phyloP scores from a whole-genome alignment of 306 rosid genomes.

The Betula pendula region DNA sequence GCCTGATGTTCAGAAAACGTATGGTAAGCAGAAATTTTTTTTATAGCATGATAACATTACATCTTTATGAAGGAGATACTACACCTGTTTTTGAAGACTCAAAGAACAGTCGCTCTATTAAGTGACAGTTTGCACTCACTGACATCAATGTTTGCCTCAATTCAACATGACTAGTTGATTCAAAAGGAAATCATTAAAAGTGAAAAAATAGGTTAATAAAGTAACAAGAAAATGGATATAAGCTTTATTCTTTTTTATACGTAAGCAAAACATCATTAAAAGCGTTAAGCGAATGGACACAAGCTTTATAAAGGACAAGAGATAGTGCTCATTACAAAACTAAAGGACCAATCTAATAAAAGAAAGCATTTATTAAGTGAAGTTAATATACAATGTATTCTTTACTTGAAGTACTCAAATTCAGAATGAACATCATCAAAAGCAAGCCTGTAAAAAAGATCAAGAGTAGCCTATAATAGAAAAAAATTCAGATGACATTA shows the following conservation, averaged over 20 bases:
- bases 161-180: slow-evolving; percentile 74
- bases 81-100: slow-evolving; percentile 93
- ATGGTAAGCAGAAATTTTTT: slow-evolving; percentile 32
- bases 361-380: background rate
- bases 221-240: background rate
- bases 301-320: background rate
- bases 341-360: background rate
- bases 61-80: slow-evolving; percentile 20
- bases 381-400: background rate
- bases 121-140: slow-evolving; percentile 77
- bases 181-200: slow-evolving; percentile 13
- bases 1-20: slow-evolving; percentile 55
- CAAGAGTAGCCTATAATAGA: background rate
- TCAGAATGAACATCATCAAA: background rate
- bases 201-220: background rate
- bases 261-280: too few relatives aligned
- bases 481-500: slow-evolving; percentile 1
- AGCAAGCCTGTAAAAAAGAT: background rate
- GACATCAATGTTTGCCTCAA: slow-evolving; percentile 88
- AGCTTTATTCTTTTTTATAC: too few relatives aligned
- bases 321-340: background rate
- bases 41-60: slow-evolving; percentile 13
- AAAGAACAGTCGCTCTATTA: slow-evolving; percentile 85
- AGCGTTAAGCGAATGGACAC: too few relatives aligned
- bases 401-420: background rate